Conservation (phyloP, 768 basidiomycete genomes). For the Rhodotorula kratochvilovae region DNA sequence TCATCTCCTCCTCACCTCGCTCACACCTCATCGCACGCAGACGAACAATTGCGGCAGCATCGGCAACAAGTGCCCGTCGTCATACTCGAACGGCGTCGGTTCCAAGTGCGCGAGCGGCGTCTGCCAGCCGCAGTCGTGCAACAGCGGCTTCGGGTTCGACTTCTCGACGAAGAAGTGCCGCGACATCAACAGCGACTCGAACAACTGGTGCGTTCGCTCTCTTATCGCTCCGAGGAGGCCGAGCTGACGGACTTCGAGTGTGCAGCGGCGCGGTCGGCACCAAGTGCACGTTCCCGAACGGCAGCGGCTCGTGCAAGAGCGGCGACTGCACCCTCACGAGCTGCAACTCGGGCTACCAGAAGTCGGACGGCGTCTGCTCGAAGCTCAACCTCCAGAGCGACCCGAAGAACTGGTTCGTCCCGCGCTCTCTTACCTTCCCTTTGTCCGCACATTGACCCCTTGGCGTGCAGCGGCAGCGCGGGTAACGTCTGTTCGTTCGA, state of each 20-base stretch:
- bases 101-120: conserved; percentile 16
- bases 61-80: conserved; percentile 21
- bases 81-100: conserved; percentile 25
- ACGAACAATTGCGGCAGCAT: conserved; percentile 29
- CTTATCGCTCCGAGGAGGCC: too few relatives aligned
- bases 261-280: conserved; percentile 14
- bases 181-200: conserved; percentile 3
- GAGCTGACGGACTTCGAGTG: neutral
- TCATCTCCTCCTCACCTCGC: neutral
- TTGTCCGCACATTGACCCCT: neutral
- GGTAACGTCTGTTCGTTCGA: conserved; percentile 22
- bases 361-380: conserved; percentile 23
- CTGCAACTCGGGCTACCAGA: conserved; percentile 26
- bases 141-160: conserved; percentile 25
- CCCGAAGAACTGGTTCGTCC: conserved; percentile 21
- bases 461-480: conserved; percentile 8
- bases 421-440: neutral
- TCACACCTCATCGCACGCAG: neutral
- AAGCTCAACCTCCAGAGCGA: conserved; percentile 14
- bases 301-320: conserved; percentile 8
- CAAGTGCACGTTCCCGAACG: conserved; percentile 12
- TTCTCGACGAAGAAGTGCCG: conserved; percentile 13
- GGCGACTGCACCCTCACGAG: conserved; percentile 15
- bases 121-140: conserved; percentile 24
- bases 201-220: conserved; percentile 24